Percentiles rank a stretch among this genome's conserved stretches.
Evolutionary conservation across 495 filamentous ascomycete species (phyloP).

Genomic region (Trichoderma virens): DNA sequence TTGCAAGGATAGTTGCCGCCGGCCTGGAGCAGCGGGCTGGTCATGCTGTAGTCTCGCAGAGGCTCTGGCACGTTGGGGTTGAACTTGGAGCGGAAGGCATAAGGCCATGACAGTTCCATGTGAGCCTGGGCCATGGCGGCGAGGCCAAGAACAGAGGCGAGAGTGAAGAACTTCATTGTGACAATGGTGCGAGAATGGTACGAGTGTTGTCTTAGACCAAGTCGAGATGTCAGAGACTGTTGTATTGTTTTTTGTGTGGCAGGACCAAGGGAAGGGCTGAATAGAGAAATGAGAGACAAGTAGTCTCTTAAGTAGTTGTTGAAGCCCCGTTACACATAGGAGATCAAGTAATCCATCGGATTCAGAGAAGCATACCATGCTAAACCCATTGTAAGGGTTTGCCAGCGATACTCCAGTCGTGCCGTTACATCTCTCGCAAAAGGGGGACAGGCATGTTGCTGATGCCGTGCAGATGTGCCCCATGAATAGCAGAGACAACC

Average conservation of each 20-base stretch:
- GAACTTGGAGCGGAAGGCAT: slow-evolving; percentile 44
- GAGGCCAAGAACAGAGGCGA: slow-evolving; percentile 20
- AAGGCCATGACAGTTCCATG: slow-evolving; percentile 53
- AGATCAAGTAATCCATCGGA: not conserved
- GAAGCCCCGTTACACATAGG: not conserved
- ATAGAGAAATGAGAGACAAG: not conserved
- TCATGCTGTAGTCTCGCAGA: slow-evolving; percentile 47
- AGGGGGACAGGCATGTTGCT: not conserved
- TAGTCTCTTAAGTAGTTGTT: not conserved
- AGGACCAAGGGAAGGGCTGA: not conserved
- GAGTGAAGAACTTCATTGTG: not conserved
- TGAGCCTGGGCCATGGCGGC: slow-evolving; percentile 31
- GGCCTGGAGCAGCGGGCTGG: slow-evolving; percentile 39
- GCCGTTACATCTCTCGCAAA: not conserved
- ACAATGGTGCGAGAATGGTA: not conserved
- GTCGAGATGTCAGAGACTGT: not conserved
- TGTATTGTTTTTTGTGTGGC: no score
- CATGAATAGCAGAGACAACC: not conserved
- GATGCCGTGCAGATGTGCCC: no score
- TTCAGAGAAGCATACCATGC: not conserved
- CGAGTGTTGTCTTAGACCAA: not conserved
- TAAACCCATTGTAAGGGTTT: not conserved
- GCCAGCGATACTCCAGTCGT: not conserved
- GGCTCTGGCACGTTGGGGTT: slow-evolving; percentile 41
- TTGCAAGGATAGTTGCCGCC: slow-evolving; percentile 59